Base-by-base conservation (phyloP, 441 rosid genomes). In the Gossypium davidsonii region DNA sequence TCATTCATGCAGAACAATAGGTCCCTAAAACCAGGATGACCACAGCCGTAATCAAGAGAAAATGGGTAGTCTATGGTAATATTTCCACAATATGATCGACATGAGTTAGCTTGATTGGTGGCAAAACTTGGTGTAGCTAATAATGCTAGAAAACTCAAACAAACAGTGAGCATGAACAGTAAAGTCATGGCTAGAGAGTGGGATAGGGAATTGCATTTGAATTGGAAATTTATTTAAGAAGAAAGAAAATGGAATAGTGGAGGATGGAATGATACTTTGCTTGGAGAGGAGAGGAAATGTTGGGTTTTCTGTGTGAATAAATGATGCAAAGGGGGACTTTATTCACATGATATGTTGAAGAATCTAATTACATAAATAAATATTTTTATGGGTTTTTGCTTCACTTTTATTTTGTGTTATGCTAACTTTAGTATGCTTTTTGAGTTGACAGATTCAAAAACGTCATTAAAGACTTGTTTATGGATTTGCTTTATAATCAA, bases 21-120 rank as follows among this genome's bases (percentile, higher is more conserved):
- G 81, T 92, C 95, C 23, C 86, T 79, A 71, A 84, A 92, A 2
- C 94, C 97, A 6, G 95, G 95, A 76, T 94, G 97, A 37, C 98
- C 97, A 71, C 97, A 94, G 25, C 98, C 98, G 15, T 76, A 72
- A 39, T 77, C 84, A 58, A 94, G 78, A 0, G 93, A 78, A 72
- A 94, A 94, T 3, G 97, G 97, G 78, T 92, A 92, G 67, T 92
- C 91, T 3, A 92, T 48, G 8, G 95, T 90, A 44, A 94, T 82
- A 73, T 92, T 89, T 55, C 97, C 97, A 14, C 97, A 92, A 53
- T 83, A 89, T 11, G 97, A 90, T 75, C 97, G 77, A 73, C 97
- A 92, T 0, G 73, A 75, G 7, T 78, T 79, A 64, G 71, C 62
- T 15, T 25, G 58, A 49, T 2, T 9, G 44, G 62, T 8, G 25